These are phyloP conservation scores for Claviceps maximensis DNA, from an alignment of 2,329 filamentous ascomycete genomes.

Conservation along the genomic window DNA sequence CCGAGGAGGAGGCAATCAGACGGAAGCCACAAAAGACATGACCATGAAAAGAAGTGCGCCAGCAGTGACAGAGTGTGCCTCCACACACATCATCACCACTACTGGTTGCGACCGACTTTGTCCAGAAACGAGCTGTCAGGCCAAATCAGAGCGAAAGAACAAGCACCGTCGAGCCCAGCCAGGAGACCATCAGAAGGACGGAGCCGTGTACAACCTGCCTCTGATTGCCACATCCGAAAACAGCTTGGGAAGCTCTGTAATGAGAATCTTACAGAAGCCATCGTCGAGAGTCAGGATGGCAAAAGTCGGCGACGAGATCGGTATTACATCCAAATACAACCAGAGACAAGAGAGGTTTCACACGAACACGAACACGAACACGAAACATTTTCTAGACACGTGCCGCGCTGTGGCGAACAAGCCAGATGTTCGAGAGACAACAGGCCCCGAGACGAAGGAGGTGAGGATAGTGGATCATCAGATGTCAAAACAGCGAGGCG, in stretches of 20 bases:
- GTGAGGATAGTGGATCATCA: neutral
- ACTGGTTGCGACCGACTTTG: conserved; percentile 34
- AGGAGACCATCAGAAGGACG: conserved; percentile 4
- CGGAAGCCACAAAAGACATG: neutral
- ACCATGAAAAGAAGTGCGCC: neutral
- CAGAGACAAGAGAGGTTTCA: conserved; percentile 8
- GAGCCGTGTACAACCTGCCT: conserved; percentile 13
- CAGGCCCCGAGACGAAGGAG: neutral
- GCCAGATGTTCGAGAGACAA: neutral
- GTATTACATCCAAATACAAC: conserved; percentile 16
- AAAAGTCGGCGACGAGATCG: conserved; percentile 13
- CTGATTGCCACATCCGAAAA: conserved; percentile 8
- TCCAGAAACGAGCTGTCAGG: conserved; percentile 4
- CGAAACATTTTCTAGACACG: neutral
- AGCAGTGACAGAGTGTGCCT: conserved; percentile 25
- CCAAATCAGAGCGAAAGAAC: neutral
- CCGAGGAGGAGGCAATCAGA: neutral
- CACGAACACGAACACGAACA: neutral
- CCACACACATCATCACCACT: conserved; percentile 50
- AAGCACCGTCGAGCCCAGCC: neutral
- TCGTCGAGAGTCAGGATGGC: conserved; percentile 13
- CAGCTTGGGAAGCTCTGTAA: conserved; percentile 10
- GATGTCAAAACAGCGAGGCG: neutral
- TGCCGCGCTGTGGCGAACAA: neutral
- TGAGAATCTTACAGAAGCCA: conserved; percentile 13